A percentile compares a stretch with the other conserved stretches of the same genome.
Evolutionary conservation across 1,139 yeast genomes (phyloP).

Genomic region (Arxiozyma bovina): DNA sequence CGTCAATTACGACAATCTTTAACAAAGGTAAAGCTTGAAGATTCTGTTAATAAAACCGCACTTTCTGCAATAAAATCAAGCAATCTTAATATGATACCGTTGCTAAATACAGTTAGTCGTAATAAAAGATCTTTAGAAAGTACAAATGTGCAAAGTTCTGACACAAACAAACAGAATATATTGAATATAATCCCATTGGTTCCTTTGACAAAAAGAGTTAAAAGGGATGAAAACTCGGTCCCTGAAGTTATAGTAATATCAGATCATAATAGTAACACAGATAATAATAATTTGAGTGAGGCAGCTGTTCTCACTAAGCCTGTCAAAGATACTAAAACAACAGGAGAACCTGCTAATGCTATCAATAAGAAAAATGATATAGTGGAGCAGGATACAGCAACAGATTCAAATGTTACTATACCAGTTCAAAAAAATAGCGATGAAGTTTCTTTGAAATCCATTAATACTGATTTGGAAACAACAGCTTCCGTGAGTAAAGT

Average conservation of each 20-base stretch:
- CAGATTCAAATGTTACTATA: background rate
- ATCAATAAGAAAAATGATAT: too few species aligned
- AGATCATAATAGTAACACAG: background rate
- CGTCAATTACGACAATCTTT: constrained; percentile 9
- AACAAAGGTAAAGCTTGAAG: constrained; percentile 13
- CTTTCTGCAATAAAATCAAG: background rate
- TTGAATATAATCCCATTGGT: background rate
- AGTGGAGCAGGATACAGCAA: background rate
- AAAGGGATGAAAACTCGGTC: background rate
- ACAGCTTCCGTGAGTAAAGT: background rate
- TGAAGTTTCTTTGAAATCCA: background rate
- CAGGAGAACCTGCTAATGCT: background rate
- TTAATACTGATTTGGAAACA: background rate
- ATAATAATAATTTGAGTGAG: background rate
- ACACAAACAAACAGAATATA: background rate
- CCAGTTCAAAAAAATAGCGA: background rate
- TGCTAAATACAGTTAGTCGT: background rate
- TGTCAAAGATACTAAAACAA: background rate
- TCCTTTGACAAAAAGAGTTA: background rate
- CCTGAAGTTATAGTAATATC: background rate
- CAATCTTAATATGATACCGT: constrained; percentile 1
- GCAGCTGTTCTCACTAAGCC: background rate
- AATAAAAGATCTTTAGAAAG: background rate
- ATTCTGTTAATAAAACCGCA: constrained; percentile 4
- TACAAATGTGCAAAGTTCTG: background rate